Conservation (phyloP, 345 rosid genomes). For the Dimocarpus longan region DNA sequence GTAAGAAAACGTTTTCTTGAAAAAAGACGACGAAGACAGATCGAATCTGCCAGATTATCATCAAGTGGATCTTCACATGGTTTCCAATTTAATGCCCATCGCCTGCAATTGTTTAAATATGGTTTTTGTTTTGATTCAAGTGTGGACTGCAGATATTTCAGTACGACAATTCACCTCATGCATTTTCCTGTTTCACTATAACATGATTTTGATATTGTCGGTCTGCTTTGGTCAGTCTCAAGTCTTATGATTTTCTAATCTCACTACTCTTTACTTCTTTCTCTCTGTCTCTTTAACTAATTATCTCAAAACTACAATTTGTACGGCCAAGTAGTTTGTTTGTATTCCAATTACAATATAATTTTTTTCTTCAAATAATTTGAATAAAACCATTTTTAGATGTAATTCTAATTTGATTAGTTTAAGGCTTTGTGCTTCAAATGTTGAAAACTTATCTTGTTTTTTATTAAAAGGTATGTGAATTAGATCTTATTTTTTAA, state of each 20-base stretch:
- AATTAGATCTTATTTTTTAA: too few relatives aligned
- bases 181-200: neutral
- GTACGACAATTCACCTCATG: neutral
- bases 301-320: too few relatives aligned
- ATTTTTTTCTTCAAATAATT: too few relatives aligned
- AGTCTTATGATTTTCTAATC: neutral
- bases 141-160: neutral
- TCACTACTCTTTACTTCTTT: too few relatives aligned
- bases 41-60: neutral
- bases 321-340: too few relatives aligned
- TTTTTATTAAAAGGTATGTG: too few relatives aligned
- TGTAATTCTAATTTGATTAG: too few relatives aligned
- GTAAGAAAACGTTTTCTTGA: neutral
- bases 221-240: neutral
- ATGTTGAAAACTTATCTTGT: too few relatives aligned
- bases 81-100: slow-evolving; percentile 9
- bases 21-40: neutral
- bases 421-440: too few relatives aligned
- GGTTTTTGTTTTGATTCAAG: neutral
- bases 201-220: neutral
- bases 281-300: too few relatives aligned
- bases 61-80: slow-evolving; percentile 5
- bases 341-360: too few relatives aligned
- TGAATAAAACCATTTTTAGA: too few relatives aligned
- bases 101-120: neutral